Conservation (phyloP, 139 green algal genomes). For the Micractinium conductrix region DNA sequence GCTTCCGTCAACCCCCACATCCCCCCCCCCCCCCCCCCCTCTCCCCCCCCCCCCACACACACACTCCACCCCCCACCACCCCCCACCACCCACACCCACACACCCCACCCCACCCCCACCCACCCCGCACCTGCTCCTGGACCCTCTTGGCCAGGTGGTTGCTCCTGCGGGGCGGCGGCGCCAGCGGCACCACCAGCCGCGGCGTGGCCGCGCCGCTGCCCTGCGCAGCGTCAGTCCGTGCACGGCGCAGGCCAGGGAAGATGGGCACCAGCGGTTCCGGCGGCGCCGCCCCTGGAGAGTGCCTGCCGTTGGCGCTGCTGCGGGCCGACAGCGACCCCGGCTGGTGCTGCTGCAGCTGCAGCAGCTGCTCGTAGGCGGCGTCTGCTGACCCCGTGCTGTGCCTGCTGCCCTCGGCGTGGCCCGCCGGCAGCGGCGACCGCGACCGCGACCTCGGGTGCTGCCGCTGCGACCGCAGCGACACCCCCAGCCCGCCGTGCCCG, state of each 20-base stretch:
- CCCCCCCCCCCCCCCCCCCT: too few relatives aligned
- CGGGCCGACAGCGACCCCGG: not conserved
- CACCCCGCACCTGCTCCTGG: constrained; percentile 20
- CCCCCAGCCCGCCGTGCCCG: too few relatives aligned
- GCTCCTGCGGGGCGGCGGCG: constrained; percentile 15
- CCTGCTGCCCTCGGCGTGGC: not conserved
- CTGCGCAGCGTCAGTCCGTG: not conserved
- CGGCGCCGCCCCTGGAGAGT: too few relatives aligned
- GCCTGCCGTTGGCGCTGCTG: not conserved
- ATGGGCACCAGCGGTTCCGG: not conserved
- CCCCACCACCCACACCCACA: not conserved
- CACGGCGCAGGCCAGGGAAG: not conserved
- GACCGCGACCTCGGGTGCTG: not conserved
- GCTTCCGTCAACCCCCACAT: too few relatives aligned
- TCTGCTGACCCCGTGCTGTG: not conserved
- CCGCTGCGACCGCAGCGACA: not conserved
- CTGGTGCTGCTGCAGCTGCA: not conserved
- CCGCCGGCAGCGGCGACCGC: constrained; percentile 16
- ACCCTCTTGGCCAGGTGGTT: constrained; percentile 29
- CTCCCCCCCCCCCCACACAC: not conserved
- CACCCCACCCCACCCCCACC: not conserved
- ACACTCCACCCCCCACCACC: not conserved
- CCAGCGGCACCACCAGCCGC: not conserved
- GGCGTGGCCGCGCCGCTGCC: constrained; percentile 1
- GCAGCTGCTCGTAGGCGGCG: not conserved